Evolutionary conservation across 257 asterid genomes (phyloP).

Genomic region (Coffea eugenioides): DNA sequence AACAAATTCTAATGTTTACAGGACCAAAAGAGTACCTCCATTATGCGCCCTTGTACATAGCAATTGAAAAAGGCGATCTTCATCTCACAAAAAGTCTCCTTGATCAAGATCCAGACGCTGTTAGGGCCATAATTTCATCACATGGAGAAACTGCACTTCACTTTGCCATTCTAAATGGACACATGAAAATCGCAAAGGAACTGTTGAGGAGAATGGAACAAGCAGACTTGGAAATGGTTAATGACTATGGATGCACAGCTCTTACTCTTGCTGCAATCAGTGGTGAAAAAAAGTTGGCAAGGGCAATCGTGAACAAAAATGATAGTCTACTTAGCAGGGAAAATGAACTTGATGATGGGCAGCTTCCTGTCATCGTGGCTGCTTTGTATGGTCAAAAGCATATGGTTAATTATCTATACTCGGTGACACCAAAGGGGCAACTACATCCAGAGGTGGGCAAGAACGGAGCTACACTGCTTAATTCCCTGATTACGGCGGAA

Average conservation of each 20-base stretch:
- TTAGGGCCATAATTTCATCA: slow-evolving; percentile 33
- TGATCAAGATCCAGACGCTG: background rate
- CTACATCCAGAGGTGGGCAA: slow-evolving; percentile 12
- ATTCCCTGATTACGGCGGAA: slow-evolving; percentile 36
- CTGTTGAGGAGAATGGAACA: slow-evolving; percentile 22
- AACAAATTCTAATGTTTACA: background rate
- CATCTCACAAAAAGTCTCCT: background rate
- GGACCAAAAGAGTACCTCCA: slow-evolving; percentile 28
- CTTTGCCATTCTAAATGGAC: slow-evolving; percentile 32
- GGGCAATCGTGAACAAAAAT: slow-evolving; percentile 25
- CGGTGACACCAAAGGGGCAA: slow-evolving; percentile 24
- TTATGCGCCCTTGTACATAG: slow-evolving; percentile 21
- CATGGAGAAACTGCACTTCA: slow-evolving; percentile 41
- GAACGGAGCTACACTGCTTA: slow-evolving; percentile 34
- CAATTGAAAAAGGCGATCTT: slow-evolving; percentile 26
- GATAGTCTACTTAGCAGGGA: slow-evolving; percentile 15
- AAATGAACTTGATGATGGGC: slow-evolving; percentile 39
- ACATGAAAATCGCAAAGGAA: slow-evolving; percentile 26
- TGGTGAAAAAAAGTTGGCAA: slow-evolving; percentile 33
- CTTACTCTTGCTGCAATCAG: slow-evolving; percentile 38
- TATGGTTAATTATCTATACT: slow-evolving; percentile 35
- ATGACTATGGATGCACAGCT: slow-evolving; percentile 36
- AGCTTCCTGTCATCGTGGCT: slow-evolving; percentile 47
- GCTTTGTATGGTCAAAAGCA: slow-evolving; percentile 37
- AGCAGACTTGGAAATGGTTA: slow-evolving; percentile 28